Evolutionary conservation across 352 stramenopile genomes (phyloP).

Genomic region (Aphanomyces cochlioides): DNA sequence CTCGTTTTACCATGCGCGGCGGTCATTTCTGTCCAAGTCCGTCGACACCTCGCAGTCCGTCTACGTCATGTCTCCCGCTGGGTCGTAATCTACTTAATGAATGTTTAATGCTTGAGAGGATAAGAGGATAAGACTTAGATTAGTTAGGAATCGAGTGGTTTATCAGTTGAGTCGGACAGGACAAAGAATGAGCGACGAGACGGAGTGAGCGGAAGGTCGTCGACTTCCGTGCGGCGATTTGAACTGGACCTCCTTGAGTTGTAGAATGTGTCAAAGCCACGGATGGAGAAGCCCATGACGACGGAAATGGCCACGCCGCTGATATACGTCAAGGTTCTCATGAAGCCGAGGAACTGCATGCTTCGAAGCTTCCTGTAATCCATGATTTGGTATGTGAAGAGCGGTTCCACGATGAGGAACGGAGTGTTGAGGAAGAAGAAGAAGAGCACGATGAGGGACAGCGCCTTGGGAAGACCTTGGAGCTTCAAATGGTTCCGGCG

Average conservation of each 20-base stretch:
- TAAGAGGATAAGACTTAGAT: too few relatives aligned
- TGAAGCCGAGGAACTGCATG: neutral
- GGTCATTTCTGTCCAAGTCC: neutral
- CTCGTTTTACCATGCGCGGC: conserved; percentile 5
- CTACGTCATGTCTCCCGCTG: neutral
- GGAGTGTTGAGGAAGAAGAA: conserved; percentile 6
- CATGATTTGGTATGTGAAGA: neutral
- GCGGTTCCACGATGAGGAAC: neutral
- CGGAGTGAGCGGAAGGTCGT: neutral
- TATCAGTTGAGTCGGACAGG: neutral
- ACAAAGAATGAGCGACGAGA: neutral
- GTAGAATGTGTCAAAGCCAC: conserved; percentile 8
- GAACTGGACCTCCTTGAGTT: neutral
- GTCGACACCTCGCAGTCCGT: neutral
- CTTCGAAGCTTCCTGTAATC: neutral
- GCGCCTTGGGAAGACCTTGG: neutral
- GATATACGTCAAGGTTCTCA: conserved; percentile 5
- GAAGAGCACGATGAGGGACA: neutral
- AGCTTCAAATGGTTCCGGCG: conserved; percentile 1
- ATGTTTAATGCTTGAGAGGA: too few relatives aligned
- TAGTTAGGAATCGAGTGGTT: too few relatives aligned
- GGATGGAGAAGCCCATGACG: conserved; percentile 17
- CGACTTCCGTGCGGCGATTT: too few relatives aligned
- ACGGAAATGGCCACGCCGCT: conserved; percentile 2
- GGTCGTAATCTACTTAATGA: too few relatives aligned